Evolutionary conservation across 495 filamentous ascomycete genomes (phyloP), one percentile per base, ranked within the genome.

Genomic region (Tuber aestivum): DNA sequence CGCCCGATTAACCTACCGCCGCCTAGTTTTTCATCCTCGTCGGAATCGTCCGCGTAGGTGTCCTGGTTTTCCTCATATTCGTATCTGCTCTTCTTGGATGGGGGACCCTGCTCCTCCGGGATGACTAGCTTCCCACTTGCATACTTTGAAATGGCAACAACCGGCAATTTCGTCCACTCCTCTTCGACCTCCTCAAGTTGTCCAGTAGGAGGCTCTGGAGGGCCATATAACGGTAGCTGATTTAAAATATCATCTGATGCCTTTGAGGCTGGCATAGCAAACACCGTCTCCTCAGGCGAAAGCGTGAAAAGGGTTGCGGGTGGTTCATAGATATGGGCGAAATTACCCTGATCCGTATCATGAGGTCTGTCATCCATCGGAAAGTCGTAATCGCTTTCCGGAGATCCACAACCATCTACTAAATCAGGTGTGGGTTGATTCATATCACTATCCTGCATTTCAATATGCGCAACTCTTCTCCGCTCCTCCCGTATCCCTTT

Each of bases 61-160:
- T 83, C 78, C 48, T 75, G 79, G 73, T 83, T 83, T 61, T 76
- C 72, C 18, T 88, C 87, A 81, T 95, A 96, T 44, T 92, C 89
- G 78, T 91, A 97, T 18, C 95, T 89, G 74, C 92, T 92, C 56
- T 89, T 89, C 82, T 95, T 97, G 61, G 87, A 87, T 8, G 91
- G 90, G 23, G 91, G 92, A 3, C 89, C 89, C 56, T 89, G 88
- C 45, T 89, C 85, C 35, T 79, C 76, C 41, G 69, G 72, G 44
- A 94, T 87, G 32, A 88, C 88, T 81, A 99, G 90, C 78, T 92
- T 92, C n/a, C 93, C 92, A 65, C 90, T 88, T 32, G 92, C 90
- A 80, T 92, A 97, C 80, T 94, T 97, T 71, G 91, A 96, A 4
- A 97, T 87, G 0, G 93, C 93, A n/a, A 97, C 85, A 70, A 94